Evolutionary conservation across 2,329 filamentous ascomycete species (phyloP).

Genomic region (Ciborinia camelliae): DNA sequence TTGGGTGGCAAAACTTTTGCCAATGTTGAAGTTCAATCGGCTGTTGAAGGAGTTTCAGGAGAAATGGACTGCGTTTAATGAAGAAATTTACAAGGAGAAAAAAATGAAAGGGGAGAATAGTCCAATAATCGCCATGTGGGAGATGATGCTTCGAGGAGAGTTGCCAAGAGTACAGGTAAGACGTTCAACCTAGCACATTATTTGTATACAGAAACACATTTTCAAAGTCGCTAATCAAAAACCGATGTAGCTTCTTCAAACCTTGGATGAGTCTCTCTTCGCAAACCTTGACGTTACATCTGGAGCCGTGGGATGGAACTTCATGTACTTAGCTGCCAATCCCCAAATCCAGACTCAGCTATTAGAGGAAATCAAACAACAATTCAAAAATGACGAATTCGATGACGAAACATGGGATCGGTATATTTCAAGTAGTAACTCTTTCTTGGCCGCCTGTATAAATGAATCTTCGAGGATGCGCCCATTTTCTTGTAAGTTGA

Average conservation of each 20-base stretch:
- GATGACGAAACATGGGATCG: constrained; percentile 17
- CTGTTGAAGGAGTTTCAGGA: constrained; percentile 35
- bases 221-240: constrained; percentile 23
- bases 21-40: constrained; percentile 29
- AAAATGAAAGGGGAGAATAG: constrained; percentile 23
- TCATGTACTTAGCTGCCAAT: constrained; percentile 42
- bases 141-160: neutral
- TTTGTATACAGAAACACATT: neutral
- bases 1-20: constrained; percentile 32
- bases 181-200: neutral
- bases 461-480: constrained; percentile 37
- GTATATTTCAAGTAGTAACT: constrained; percentile 32
- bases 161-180: neutral
- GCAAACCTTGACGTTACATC: constrained; percentile 48
- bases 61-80: constrained; percentile 39
- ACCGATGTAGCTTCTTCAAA: constrained; percentile 40
- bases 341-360: constrained; percentile 32
- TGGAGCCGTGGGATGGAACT: constrained; percentile 43
- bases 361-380: neutral
- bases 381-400: neutral
- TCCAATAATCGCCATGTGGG: constrained; percentile 24
- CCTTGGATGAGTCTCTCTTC: constrained; percentile 46
- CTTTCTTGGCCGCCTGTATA: constrained; percentile 39
- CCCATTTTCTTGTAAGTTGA: neutral
- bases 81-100: constrained; percentile 14